These are phyloP conservation scores for Polymyxa betae DNA, from an alignment of 208 protist species.

Conservation along the genomic window DNA sequence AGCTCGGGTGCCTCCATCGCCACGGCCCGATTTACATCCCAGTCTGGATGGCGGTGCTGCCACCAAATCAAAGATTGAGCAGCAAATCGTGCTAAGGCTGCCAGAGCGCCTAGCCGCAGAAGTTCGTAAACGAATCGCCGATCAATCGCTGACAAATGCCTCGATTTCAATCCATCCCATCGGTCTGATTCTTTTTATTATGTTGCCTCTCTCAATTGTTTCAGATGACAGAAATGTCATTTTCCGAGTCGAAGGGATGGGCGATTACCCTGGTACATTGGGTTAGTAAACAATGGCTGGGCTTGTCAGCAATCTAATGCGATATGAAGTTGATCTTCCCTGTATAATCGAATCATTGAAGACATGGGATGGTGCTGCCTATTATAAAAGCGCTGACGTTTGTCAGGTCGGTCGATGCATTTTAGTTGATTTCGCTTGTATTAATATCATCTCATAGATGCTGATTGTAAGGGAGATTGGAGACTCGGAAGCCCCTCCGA, in stretches of 20 bases:
- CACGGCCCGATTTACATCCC: neutral
- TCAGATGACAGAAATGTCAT: neutral
- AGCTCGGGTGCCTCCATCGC: too few species aligned
- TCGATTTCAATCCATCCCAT: conserved; percentile 41
- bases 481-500: neutral
- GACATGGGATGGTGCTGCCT: conserved; percentile 50
- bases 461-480: conserved; percentile 7
- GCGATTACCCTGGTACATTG: conserved; percentile 24
- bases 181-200: neutral
- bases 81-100: conserved; percentile 39
- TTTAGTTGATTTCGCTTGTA: neutral
- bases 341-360: conserved; percentile 50
- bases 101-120: conserved; percentile 5
- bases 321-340: neutral
- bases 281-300: neutral
- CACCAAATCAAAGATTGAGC: conserved; percentile 5
- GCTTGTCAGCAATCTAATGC: neutral
- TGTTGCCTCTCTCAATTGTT: neutral
- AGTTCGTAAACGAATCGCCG: neutral
- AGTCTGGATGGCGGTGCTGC: neutral
- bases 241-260: conserved; percentile 31
- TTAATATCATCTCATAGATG: neutral
- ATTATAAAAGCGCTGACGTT: conserved; percentile 48
- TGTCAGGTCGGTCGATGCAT: neutral
- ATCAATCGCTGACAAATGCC: conserved; percentile 1